phyloP scores from a whole-genome alignment of 1,284 basidiomycete genomes.

The Veloboletus limbatus region DNA sequence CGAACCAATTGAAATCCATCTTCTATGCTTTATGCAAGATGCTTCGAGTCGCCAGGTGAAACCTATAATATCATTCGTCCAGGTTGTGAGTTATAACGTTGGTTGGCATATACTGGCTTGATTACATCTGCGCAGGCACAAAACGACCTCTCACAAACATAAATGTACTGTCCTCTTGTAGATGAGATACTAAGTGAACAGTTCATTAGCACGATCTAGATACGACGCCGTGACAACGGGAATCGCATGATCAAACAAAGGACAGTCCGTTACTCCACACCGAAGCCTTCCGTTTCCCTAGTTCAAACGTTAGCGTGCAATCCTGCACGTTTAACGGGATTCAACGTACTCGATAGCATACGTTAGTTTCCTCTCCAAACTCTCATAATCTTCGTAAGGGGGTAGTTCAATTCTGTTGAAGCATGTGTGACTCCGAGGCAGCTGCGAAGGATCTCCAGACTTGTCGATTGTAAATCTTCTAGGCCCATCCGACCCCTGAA shows the following conservation, averaged over 20 bases:
- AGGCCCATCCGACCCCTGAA: constrained; percentile 97
- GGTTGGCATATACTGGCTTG: too few relatives aligned
- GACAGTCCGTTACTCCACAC: constrained; percentile 27
- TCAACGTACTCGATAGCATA: constrained; percentile 81
- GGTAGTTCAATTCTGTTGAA: constrained; percentile 92
- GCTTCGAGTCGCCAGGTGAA: constrained; percentile 3
- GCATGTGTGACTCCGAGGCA: constrained; percentile 90
- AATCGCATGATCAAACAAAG: constrained; percentile 4
- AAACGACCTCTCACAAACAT: neutral
- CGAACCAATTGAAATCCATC: constrained; percentile 62
- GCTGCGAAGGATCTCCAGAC: constrained; percentile 85
- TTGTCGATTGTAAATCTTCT: constrained; percentile 95
- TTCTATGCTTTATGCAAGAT: constrained; percentile 36
- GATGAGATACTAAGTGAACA: constrained; percentile 1
- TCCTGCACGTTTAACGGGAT: neutral
- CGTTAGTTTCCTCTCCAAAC: constrained; percentile 84
- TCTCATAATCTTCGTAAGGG: constrained; percentile 88
- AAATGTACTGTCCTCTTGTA: constrained; percentile 2
- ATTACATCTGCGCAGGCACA: constrained; percentile 3
- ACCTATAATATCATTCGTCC: neutral
- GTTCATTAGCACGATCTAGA: constrained; percentile 13
- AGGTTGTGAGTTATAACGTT: constrained; percentile 7
- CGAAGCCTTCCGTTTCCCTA: constrained; percentile 64
- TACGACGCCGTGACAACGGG: constrained; percentile 10
- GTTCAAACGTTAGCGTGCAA: constrained; percentile 3